Base-by-base conservation (phyloP, 805 yeast genomes). In the Starmera quercuum region DNA sequence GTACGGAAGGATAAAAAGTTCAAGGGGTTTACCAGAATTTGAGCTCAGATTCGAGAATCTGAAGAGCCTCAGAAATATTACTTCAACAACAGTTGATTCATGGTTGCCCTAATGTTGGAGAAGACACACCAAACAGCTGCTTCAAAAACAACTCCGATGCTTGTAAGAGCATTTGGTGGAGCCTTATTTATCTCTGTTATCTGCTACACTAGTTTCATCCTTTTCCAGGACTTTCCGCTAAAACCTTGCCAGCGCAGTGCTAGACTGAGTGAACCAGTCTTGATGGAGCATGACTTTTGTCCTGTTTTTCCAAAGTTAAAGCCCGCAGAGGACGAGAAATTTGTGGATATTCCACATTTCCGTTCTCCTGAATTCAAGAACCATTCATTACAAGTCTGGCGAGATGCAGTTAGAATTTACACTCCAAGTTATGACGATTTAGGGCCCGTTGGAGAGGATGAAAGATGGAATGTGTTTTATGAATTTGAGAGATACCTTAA, bases 401-500 rank as follows among this genome's bases (percentile, higher is more conserved):
- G 17, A 22, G 32, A 23, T 22, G 26, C 27, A 5, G 25, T 30
- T 9, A 17, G 23, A 14, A 15, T 30, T 15, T 30, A 30, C 10
- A 22, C 32, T 3, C 27, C 32, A 16, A 22, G 27, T 16, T 30
- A 22, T 30, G 32, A 30, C 23, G 32, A 30, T 16, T 22, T 30
- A 44, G 55, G 50, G 8, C 51, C 56, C 14, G 74, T 74, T 8
- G 64, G 54, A 14, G 70, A 68, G 11, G 75, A 67, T 29, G 61
- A 61, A 18, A 59, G 67, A 17, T 71, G 73, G 63, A 62, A 61
- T 30, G 48, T 57, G 13, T 68, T 69, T 34, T 38, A 35, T 15
- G 46, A 56, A 5, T 70, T 79, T 40, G 77, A 75, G 38, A 45
- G 54, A 5, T 76, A 71, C 49, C 58, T 79, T 38, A 56, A 61